A percentile compares a stretch with the other conserved stretches of the same genome.
These are phyloP conservation scores for Zasmidium cellare DNA, from an alignment of 2,329 filamentous ascomycete species.

Conservation along the genomic window DNA sequence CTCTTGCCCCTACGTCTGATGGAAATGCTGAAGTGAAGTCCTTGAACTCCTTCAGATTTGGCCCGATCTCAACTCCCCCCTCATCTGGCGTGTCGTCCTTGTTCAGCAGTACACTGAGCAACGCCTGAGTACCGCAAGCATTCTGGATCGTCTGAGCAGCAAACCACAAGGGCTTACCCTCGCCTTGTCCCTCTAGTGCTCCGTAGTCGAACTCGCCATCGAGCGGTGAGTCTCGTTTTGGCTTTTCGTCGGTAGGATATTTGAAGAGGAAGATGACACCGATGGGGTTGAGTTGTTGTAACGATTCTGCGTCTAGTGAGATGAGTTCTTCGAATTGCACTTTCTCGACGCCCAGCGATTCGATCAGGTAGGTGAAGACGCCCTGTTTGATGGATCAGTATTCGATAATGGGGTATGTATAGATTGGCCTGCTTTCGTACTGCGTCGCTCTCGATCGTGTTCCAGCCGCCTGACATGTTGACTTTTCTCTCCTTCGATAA, in stretches of 20 bases:
- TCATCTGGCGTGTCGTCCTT: constrained; percentile 49
- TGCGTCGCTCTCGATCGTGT: constrained; percentile 96
- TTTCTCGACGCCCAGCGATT: constrained; percentile 84
- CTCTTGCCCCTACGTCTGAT: constrained; percentile 44
- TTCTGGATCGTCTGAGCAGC: constrained; percentile 98
- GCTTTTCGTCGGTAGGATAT: constrained; percentile 72
- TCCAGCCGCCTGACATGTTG: constrained; percentile 71
- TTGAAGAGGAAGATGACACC: constrained; percentile 99
- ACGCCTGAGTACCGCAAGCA: constrained; percentile 93
- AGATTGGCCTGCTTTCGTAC: constrained; percentile 53
- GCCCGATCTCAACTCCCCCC: constrained; percentile 67
- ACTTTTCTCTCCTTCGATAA: not conserved
- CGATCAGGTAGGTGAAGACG: constrained; percentile 95
- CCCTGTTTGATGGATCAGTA: constrained; percentile 55
- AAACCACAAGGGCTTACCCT: constrained; percentile 71
- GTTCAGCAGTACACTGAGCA: constrained; percentile 89
- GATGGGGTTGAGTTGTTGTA: constrained; percentile 58
- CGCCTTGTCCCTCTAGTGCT: constrained; percentile 51
- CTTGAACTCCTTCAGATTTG: constrained; percentile 72
- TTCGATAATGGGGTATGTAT: not conserved
- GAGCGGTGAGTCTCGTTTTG: constrained; percentile 61
- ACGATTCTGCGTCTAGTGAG: constrained; percentile 74
- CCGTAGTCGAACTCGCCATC: constrained; percentile 80
- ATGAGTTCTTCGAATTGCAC: constrained; percentile 98
- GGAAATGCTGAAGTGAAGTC: constrained; percentile 86